phyloP scores from a whole-genome alignment of 305 asterid genomes.

The Fraxinus dipetala region DNA sequence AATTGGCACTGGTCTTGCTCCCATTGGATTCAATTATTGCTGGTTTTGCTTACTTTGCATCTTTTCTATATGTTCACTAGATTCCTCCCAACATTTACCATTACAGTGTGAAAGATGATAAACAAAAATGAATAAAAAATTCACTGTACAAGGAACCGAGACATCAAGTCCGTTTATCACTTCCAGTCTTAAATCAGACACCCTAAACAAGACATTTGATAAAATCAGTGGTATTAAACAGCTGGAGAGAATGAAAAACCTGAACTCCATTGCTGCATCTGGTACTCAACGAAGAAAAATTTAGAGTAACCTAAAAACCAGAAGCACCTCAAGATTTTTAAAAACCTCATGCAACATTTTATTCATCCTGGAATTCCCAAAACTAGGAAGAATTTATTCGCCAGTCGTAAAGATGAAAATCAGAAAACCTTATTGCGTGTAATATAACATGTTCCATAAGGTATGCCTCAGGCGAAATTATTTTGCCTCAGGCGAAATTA shows the following conservation, averaged over 20 bases:
- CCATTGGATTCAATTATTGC: neutral
- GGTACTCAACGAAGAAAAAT: neutral
- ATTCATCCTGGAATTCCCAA: neutral
- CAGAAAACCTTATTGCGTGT: neutral
- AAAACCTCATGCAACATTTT: neutral
- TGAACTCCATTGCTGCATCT: neutral
- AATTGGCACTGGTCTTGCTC: neutral
- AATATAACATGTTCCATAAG: neutral
- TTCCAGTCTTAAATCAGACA: neutral
- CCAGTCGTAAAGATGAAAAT: neutral
- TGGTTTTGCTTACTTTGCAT: neutral
- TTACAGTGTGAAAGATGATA: neutral
- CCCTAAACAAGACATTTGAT: neutral
- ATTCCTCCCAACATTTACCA: neutral
- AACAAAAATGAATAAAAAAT: neutral
- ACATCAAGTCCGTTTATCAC: neutral
- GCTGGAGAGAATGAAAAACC: neutral
- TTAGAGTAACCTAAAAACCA: neutral
- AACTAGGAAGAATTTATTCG: neutral
- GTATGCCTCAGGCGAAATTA: neutral
- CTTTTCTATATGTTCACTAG: neutral
- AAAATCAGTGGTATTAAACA: neutral
- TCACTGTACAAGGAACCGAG: neutral
- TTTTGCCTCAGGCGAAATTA: neutral
- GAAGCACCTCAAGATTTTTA: neutral